phyloP scores from a whole-genome alignment of 768 basidiomycete species.

The Serendipita vermifera region DNA sequence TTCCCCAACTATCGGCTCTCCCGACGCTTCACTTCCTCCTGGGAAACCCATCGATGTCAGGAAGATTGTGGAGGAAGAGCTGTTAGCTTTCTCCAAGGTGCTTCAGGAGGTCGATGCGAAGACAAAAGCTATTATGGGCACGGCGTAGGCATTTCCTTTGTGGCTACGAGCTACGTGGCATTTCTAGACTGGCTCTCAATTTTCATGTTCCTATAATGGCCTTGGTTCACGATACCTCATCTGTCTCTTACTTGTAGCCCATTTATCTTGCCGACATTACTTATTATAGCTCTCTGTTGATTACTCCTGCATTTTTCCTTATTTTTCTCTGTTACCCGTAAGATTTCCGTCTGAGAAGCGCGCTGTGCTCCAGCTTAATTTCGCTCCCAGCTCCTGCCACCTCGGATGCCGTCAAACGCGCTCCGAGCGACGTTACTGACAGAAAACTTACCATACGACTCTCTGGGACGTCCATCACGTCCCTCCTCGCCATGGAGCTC shows the following conservation, averaged over 20 bases:
- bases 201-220: not conserved
- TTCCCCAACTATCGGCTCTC: conserved; percentile 16
- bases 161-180: not conserved
- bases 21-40: conserved; percentile 12
- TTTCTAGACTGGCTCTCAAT: not conserved
- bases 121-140: conserved; percentile 73
- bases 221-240: not conserved
- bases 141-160: conserved; percentile 27
- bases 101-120: conserved; percentile 59
- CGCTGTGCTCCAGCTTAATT: no score
- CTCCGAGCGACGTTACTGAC: no score
- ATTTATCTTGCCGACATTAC: no score
- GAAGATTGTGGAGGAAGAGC: conserved; percentile 60
- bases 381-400: no score
- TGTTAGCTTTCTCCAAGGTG: conserved; percentile 60
- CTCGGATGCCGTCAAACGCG: no score
- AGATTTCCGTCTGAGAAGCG: no score
- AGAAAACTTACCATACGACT: no score
- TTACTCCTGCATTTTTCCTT: no score
- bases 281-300: no score
- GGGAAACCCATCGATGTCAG: conserved; percentile 51
- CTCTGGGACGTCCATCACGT: no score
- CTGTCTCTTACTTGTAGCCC: not conserved
- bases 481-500: no score
- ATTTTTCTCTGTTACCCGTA: no score